These are phyloP conservation scores for Fomes fomentarius DNA, from an alignment of 1,284 basidiomycete species.

Conservation along the genomic window DNA sequence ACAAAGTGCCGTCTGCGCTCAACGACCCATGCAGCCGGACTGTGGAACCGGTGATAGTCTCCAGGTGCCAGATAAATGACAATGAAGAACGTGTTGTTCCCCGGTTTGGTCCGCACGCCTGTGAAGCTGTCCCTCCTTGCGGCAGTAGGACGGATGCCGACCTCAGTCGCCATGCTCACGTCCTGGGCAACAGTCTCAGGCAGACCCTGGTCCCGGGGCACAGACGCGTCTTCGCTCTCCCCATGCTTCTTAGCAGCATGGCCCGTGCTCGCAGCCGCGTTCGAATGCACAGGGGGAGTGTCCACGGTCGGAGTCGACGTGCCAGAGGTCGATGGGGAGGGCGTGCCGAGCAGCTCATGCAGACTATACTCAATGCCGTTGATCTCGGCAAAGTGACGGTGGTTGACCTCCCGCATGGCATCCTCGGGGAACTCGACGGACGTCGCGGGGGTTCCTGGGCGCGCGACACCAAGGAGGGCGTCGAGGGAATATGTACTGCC, in stretches of 20 bases:
- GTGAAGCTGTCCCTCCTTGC: constrained; percentile 46
- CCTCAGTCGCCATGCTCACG: constrained; percentile 66
- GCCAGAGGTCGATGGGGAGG: constrained; percentile 37
- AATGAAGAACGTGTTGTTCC: constrained; percentile 87
- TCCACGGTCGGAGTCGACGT: constrained; percentile 30
- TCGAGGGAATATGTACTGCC: constrained; percentile 96
- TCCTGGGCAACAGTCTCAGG: constrained; percentile 65
- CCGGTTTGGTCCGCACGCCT: constrained; percentile 55
- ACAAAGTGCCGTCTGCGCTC: constrained; percentile 95
- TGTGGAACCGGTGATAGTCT: constrained; percentile 98
- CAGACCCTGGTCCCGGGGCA: constrained; percentile 53
- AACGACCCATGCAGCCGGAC: constrained; percentile 95
- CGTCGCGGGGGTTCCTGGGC: constrained; percentile 42
- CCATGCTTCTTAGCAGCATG: constrained; percentile 56
- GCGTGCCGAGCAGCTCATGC: constrained; percentile 74
- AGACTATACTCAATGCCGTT: constrained; percentile 98
- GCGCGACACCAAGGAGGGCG: constrained; percentile 83
- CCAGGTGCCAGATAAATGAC: constrained; percentile 99
- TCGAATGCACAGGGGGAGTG: constrained; percentile 15
- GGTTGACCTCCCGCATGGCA: constrained; percentile 66
- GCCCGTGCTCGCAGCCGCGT: constrained; percentile 25
- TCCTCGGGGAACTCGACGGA: constrained; percentile 47
- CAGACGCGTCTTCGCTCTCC: constrained; percentile 66
- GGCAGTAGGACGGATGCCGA: constrained; percentile 57
- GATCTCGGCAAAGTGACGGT: constrained; percentile 92